These are phyloP conservation scores for Fusarium sp. DNA, from an alignment of 2,329 filamentous ascomycete species.

Conservation along the genomic window DNA sequence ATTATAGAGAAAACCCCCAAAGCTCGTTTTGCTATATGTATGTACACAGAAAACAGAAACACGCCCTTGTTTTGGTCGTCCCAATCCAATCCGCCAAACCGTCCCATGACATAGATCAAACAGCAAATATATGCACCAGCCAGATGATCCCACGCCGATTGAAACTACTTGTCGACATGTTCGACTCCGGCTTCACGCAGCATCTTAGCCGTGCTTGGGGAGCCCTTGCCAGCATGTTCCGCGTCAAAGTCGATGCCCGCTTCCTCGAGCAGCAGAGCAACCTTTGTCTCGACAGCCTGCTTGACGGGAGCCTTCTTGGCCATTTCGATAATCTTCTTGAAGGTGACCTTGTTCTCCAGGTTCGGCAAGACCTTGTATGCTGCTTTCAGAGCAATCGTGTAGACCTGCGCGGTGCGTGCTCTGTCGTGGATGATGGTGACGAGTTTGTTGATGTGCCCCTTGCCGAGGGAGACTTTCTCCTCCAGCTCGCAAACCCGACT, in stretches of 20 bases:
- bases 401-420: background rate
- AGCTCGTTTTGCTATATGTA: background rate
- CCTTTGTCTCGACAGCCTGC: background rate
- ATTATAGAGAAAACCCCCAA: background rate
- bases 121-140: background rate
- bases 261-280: background rate
- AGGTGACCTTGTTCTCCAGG: background rate
- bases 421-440: slow-evolving; percentile 6
- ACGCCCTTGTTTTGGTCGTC: background rate
- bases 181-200: no score
- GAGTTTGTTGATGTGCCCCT: slow-evolving; percentile 4
- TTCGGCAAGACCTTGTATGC: slow-evolving; percentile 8
- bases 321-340: background rate
- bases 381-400: slow-evolving; percentile 9
- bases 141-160: background rate
- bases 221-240: no score
- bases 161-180: background rate
- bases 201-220: background rate
- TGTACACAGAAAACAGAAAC: background rate
- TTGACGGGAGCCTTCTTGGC: background rate
- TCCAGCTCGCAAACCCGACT: background rate
- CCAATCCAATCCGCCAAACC: background rate
- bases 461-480: background rate
- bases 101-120: background rate
- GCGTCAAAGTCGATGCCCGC: background rate